Percentiles rank a stretch among this genome's conserved stretches.
phyloP scores from a whole-genome alignment of 2,329 filamentous ascomycete species.

The Neofusicoccum laricinum region DNA sequence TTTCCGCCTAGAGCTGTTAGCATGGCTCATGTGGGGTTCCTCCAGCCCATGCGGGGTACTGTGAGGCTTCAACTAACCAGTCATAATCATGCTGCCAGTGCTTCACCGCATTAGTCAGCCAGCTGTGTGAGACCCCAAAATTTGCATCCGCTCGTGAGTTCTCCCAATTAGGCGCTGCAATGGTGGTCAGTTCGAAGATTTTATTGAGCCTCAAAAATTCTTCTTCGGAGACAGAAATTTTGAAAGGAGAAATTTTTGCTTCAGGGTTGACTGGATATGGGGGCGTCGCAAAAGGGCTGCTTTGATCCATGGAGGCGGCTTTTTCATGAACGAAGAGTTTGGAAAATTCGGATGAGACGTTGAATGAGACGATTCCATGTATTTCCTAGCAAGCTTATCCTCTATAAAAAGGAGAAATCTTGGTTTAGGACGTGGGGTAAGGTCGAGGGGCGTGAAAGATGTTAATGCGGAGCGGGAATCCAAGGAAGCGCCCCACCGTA shows the following conservation, averaged over 20 bases:
- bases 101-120: slow-evolving; percentile 30
- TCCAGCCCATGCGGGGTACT: too few species aligned
- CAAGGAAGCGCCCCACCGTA: too few species aligned
- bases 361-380: too few species aligned
- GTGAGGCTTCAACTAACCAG: slow-evolving; percentile 26
- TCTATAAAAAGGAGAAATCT: too few species aligned
- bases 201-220: slow-evolving; percentile 32
- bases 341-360: too few species aligned
- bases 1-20: background rate
- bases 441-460: too few species aligned
- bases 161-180: slow-evolving; percentile 29
- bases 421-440: too few species aligned
- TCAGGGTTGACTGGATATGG: background rate
- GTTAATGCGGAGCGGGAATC: too few species aligned
- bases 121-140: slow-evolving; percentile 31
- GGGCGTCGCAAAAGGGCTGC: slow-evolving; percentile 1
- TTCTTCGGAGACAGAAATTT: slow-evolving; percentile 30
- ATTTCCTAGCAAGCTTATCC: too few species aligned
- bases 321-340: too few species aligned
- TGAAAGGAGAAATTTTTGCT: slow-evolving; percentile 21
- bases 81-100: slow-evolving; percentile 38
- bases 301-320: too few species aligned
- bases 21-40: background rate
- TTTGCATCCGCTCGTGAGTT: slow-evolving; percentile 24
- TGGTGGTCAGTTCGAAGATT: slow-evolving; percentile 32